Base-by-base conservation (phyloP, 139 green algal species). In the Deuterostichococcus epilithicus region DNA sequence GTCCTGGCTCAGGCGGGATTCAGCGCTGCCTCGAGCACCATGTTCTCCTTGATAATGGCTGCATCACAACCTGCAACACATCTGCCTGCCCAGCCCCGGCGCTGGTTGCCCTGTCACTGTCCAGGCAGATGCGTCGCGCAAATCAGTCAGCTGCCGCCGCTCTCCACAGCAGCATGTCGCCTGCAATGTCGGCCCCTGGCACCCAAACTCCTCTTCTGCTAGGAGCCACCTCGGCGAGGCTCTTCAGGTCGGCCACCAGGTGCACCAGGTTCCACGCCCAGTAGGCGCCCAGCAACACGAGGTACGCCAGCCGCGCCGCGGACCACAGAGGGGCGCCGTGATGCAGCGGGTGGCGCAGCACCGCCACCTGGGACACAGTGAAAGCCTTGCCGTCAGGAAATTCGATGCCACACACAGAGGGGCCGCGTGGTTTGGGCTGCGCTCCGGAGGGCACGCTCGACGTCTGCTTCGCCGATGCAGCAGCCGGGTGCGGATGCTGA, bases 221-320 rank as follows among this genome's bases (percentile, higher is more conserved):
- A n/a, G 30, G 39, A n/a, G 8, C 13, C 69, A 94, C 81, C 76
- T 91, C 86, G 4, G 77, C 69, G 76, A 92, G 81, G 42, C 84
- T 85, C 15, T 80, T 74, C 36, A 87, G 18, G 44, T 95, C 91
- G 38, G 60, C 30, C 58, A 90, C 37, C 26, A 87, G 80, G 77
- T 92, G 85, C 13, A 84, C 77, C 73, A 84, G 72, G 52, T 67
- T 74, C 58, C 78, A 85, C 36, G 87, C 59, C 78, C 80, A 88
- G 77, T 88, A 90, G 1, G 44, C 44, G 10, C 70, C 81, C 60
- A 96, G 94, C 3, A 94, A 85, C 35, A 59, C 38, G 22, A 98
- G 84, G 77, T 97, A 98, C 8, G 87, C 73, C 8, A 93, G 38
- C 3, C 81, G 77, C 30, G 92, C 44, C 13, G 58, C 37, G 30